Evolutionary conservation across 257 asterid genomes (phyloP), one percentile per base, ranked within the genome.

Genomic region (Gardenia jasminoides): DNA sequence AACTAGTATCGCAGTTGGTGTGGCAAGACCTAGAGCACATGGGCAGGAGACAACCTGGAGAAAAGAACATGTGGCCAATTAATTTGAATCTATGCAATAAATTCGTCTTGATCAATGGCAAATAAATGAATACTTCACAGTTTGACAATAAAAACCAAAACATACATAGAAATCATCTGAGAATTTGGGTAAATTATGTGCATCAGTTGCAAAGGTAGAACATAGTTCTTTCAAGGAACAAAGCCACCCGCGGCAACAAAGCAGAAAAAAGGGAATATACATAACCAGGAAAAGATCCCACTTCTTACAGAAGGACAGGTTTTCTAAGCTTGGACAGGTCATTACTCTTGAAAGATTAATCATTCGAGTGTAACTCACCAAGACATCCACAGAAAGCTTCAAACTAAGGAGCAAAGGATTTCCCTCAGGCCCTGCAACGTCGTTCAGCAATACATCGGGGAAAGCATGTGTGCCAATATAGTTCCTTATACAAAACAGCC

Each of bases 21-120:
- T 94, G 67, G 99, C 99, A 83, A 94, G 99, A 85, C 99, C 99
- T 82, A 94, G 88, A 81, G 99, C 99, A 85, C 99, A 94, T 30
- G 99, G 99, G 78, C 99, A 93, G 67, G 99, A 94, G 81, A 94
- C 99, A 75, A 94, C 99, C 98, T 94, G 89, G 81, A 80, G 67
- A 76, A 78, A 80, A 73, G 48, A 47, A 30, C 46, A 75, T 47
- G 72, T 67, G 76, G 73, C 77, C 80, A 67, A 59, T 48, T 9
- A 62, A 58, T 19, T 10, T 68, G 13, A 31, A 43, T 44, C 33
- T 15, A 33, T 47, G 70, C 44, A 31, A 30, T 20, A 78, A 31
- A 58, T 19, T 9, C 9, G 10, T 31, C 39, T 31, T 47, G 16
- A 26, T 48, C 46, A 48, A 30, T 75, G 33, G 41, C 33, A 69